Evolutionary conservation across 169 alveolate species (phyloP).

Genomic region (Eimeria necatrix): DNA sequence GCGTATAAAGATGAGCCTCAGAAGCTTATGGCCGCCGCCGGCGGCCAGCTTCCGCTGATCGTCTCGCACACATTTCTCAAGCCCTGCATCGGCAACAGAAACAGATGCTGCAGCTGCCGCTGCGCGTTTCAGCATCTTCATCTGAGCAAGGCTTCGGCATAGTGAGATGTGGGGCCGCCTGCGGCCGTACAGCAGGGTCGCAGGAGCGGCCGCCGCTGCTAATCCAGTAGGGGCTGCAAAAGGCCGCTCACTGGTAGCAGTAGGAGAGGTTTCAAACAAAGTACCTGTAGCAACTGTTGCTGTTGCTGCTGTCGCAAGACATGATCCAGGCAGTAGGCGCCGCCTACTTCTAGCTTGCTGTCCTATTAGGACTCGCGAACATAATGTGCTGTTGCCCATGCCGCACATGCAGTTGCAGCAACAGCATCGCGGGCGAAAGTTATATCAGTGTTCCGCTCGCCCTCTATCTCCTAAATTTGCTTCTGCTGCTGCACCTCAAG

Average conservation of each 20-base stretch:
- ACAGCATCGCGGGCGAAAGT: neutral
- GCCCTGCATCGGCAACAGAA: neutral
- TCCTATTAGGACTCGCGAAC: neutral
- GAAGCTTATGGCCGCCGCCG: neutral
- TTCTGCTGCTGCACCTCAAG: slow-evolving; percentile 16
- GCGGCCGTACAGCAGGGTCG: slow-evolving; percentile 49
- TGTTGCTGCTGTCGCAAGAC: slow-evolving; percentile 11
- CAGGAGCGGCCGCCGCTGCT: slow-evolving; percentile 16
- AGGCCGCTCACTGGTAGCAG: no score
- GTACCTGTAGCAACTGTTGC: slow-evolving; percentile 15
- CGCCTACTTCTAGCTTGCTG: neutral
- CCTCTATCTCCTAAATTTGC: neutral
- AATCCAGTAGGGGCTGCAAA: neutral
- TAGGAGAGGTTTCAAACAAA: no score
- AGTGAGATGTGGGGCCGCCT: slow-evolving; percentile 21
- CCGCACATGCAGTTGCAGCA: neutral
- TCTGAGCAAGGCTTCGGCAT: neutral
- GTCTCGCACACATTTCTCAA: neutral
- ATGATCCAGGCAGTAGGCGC: neutral
- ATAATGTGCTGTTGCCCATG: neutral
- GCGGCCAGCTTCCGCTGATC: slow-evolving; percentile 36
- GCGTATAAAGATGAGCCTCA: no score
- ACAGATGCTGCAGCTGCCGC: neutral
- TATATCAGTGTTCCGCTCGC: no score
- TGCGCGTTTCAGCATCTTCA: neutral